Base-by-base conservation (phyloP, 306 rosid species). In the Lupinus albus region DNA sequence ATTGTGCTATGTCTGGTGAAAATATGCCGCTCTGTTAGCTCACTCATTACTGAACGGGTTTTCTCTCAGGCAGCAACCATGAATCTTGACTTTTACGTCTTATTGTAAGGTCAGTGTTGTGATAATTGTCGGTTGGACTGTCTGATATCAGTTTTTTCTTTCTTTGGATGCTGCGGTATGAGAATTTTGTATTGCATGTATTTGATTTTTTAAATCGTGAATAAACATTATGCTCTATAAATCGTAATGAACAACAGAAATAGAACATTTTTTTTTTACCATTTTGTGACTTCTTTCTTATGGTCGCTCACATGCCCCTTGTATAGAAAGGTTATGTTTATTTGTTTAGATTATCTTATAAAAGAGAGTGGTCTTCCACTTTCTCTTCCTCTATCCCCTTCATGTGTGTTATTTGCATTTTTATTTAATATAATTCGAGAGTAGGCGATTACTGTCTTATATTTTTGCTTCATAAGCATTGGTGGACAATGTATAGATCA, bases 101-200 rank as follows among this genome's bases (percentile, higher is more conserved):
- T 56, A 33, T 49, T 74, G 84, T 78, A 73, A 84, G 80, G 85
- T 77, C 78, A 65, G 84, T 82, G 83, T 71, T 74, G 84, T 79
- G 79, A 73, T 71, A 74, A 77, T 79, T 75, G 74, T 30, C 48
- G 78, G 75, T 73, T 62, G 84, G 75, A 70, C 74, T 74, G 83
- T 74, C 84, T 66, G 89, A 63, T 77, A 70, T 78, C 73, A 74
- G 64, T 77, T 61, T 25, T 20, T 20, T 1, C 2, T 25, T 78
- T 69, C 60, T 49, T 52, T 78, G 79, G 77, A 55, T 68, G 75
- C 41, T 75, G 32, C 65, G 46, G 57, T 76, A 45, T 76, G 70
- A 62, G 45, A 61, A 20, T 15, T 68, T 53, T 57, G 51, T 51
- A 1, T 71, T 71, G 14, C 59, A 55, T 55, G 38, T 11, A 12